Conservation (phyloP, 495 filamentous ascomycete species). For the Podospora pseudocomata region DNA sequence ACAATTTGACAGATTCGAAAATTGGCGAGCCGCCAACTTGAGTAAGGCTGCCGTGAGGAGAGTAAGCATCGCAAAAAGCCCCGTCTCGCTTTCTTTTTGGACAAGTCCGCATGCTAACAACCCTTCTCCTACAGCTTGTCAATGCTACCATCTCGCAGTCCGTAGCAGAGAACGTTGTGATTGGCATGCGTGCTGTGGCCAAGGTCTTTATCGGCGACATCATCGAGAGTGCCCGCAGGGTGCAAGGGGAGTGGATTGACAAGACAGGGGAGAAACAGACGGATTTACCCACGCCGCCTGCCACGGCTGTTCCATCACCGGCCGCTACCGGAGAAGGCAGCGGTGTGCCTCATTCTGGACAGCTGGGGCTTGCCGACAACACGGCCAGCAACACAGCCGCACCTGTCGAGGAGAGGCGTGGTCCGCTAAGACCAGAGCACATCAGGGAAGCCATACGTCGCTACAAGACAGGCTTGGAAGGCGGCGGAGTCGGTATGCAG, state of each 20-base stretch:
- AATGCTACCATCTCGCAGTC: constrained; percentile 89
- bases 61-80: constrained; percentile 32
- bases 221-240: constrained; percentile 71
- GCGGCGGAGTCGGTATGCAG: constrained; percentile 68
- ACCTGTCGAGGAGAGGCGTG: constrained; percentile 38
- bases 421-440: constrained; percentile 77
- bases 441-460: constrained; percentile 73
- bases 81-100: not conserved
- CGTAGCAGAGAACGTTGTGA: constrained; percentile 71
- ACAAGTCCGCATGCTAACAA: constrained; percentile 22
- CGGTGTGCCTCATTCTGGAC: not conserved
- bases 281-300: constrained; percentile 36
- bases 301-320: constrained; percentile 17
- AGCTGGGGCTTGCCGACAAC: not conserved
- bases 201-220: constrained; percentile 84
- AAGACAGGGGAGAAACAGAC: constrained; percentile 49
- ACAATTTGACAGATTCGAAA: constrained; percentile 70
- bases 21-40: constrained; percentile 68
- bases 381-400: constrained; percentile 22
- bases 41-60: constrained; percentile 35
- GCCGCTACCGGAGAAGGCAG: not conserved
- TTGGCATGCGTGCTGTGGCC: constrained; percentile 72
- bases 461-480: constrained; percentile 65
- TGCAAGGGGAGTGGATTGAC: constrained; percentile 74
- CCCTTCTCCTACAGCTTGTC: constrained; percentile 51